These are phyloP conservation scores for Chaetomium sp. DNA, from an alignment of 2,329 filamentous ascomycete species.

Conservation along the genomic window DNA sequence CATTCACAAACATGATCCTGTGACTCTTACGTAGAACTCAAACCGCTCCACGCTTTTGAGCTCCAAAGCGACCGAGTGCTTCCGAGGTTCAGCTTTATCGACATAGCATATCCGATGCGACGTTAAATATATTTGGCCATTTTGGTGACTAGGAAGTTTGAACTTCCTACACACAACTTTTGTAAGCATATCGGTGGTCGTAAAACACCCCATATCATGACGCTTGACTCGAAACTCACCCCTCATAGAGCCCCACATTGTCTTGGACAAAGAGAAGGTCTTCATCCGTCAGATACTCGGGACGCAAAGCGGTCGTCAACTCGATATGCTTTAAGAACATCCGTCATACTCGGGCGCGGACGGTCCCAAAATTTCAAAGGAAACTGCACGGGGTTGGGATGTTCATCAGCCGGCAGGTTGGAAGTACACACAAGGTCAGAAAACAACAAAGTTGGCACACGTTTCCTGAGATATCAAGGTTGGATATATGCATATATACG, in stretches of 20 bases:
- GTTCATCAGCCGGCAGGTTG: too few relatives aligned
- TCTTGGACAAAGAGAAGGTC: constrained; percentile 94
- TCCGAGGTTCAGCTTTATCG: constrained; percentile 77
- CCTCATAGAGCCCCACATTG: constrained; percentile 94
- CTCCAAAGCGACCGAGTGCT: constrained; percentile 77
- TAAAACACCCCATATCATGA: neutral
- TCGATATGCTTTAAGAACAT: constrained; percentile 98
- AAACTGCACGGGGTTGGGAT: neutral
- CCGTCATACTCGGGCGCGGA: constrained; percentile 49
- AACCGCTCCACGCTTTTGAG: constrained; percentile 85
- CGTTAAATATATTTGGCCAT: constrained; percentile 93
- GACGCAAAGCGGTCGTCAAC: constrained; percentile 91
- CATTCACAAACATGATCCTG: too few relatives aligned
- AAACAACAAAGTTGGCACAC: too few relatives aligned
- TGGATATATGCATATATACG: too few relatives aligned
- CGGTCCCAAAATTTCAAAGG: constrained; percentile 17
- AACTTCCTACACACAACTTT: constrained; percentile 59
- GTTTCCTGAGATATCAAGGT: too few relatives aligned
- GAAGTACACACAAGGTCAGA: too few relatives aligned
- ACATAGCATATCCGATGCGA: constrained; percentile 95
- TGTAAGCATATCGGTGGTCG: neutral
- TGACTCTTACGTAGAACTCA: constrained; percentile 67
- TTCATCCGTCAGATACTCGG: constrained; percentile 87
- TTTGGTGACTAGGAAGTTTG: constrained; percentile 89
- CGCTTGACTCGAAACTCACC: constrained; percentile 51